Conservation (phyloP, 164 flowering plant genomes). For the Kingdonia uniflora region DNA sequence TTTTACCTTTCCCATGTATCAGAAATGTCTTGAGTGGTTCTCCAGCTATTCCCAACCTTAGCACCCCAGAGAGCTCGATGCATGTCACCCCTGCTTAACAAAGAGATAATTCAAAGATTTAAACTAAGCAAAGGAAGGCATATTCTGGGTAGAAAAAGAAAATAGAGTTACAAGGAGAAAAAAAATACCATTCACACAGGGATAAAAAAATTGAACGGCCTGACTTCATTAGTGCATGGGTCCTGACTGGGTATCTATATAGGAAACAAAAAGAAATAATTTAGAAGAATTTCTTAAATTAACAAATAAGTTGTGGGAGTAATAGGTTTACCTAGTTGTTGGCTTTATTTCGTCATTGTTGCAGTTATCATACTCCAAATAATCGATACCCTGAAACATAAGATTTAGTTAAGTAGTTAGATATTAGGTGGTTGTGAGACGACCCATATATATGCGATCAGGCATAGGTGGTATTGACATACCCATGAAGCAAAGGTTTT, state of each 20-base stretch:
- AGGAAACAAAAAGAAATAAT: no score
- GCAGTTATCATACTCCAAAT: slow-evolving; percentile 55
- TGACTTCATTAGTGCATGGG: slow-evolving; percentile 41
- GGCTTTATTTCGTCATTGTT: slow-evolving; percentile 27
- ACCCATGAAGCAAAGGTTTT: slow-evolving; percentile 66
- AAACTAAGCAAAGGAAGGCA: background rate
- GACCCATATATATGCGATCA: no score
- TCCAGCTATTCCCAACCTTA: slow-evolving; percentile 61
- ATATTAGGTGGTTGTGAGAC: background rate
- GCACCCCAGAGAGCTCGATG: slow-evolving; percentile 64
- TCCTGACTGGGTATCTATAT: slow-evolving; percentile 56
- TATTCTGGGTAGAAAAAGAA: no score
- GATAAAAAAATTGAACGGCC: slow-evolving; percentile 62
- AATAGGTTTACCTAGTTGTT: slow-evolving; percentile 31
- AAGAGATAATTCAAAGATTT: no score
- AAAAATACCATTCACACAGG: slow-evolving; percentile 75
- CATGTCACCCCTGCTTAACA: slow-evolving; percentile 64
- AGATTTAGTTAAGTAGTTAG: background rate
- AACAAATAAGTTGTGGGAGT: no score
- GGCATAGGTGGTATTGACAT: background rate
- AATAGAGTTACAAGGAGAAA: no score
- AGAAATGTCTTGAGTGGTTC: slow-evolving; percentile 56
- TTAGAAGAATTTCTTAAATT: no score
- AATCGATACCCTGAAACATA: slow-evolving; percentile 36
- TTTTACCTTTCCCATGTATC: slow-evolving; percentile 49